phyloP scores from a whole-genome alignment of 306 rosid species.

The Trichosanthes cucumerina region DNA sequence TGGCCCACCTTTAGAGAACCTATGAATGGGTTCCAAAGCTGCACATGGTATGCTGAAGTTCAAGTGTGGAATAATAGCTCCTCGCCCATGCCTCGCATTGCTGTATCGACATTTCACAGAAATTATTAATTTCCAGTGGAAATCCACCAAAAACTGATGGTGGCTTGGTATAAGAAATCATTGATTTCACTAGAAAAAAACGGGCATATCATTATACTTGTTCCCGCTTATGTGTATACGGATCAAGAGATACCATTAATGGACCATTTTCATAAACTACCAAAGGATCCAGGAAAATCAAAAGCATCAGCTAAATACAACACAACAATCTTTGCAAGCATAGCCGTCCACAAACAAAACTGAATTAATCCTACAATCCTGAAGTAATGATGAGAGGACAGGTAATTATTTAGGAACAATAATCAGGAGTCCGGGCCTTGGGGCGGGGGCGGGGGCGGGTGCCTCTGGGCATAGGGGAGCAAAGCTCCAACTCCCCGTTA shows the following conservation, averaged over 20 bases:
- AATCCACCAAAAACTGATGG: neutral
- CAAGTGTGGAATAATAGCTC: conserved; percentile 72
- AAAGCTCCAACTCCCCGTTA: too few species aligned
- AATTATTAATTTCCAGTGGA: neutral
- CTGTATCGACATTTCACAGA: conserved; percentile 34
- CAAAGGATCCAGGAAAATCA: neutral
- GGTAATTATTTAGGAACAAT: neutral
- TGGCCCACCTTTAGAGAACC: conserved; percentile 54
- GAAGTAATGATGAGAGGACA: neutral
- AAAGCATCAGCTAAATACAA: neutral
- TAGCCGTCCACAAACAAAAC: neutral
- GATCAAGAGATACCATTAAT: neutral
- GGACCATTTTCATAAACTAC: neutral
- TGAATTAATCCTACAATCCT: neutral
- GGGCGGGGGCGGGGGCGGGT: too few species aligned
- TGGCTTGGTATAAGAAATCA: neutral
- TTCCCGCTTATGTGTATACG: neutral
- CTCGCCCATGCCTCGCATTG: conserved; percentile 90
- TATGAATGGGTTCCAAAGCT: conserved; percentile 60
- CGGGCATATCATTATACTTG: neutral
- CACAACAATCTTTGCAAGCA: neutral
- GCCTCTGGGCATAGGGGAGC: too few species aligned
- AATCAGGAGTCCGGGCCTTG: too few species aligned
- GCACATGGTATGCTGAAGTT: conserved; percentile 91
- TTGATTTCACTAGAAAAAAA: neutral